phyloP scores from a whole-genome alignment of 129 eudicot species.

The Smallanthus sonchifolius region DNA sequence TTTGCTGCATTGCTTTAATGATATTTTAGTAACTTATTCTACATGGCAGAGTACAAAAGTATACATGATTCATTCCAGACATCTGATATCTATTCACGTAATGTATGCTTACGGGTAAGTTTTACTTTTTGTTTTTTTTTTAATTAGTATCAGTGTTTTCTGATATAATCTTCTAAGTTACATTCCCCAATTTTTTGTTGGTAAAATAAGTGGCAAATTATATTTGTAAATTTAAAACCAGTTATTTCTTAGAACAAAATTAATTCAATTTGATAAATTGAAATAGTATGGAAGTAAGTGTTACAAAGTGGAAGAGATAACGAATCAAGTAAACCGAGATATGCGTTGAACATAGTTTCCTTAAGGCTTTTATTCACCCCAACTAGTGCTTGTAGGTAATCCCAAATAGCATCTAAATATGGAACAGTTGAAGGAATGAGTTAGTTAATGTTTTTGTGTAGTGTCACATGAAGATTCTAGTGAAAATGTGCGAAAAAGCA shows the following conservation, averaged over 20 bases:
- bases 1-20: not conserved
- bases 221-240: not conserved
- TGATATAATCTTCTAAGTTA: not conserved
- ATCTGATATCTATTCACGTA: constrained; percentile 64
- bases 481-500: too few species aligned
- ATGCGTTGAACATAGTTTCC: not conserved
- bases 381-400: too few species aligned
- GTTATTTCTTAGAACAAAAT: not conserved
- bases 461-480: too few species aligned
- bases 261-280: not conserved
- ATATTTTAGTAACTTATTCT: not conserved
- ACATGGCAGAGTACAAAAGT: constrained; percentile 69
- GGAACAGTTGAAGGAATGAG: too few species aligned
- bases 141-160: not conserved
- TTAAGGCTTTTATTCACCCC: not conserved
- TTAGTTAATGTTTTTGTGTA: too few species aligned
- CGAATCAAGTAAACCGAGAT: not conserved
- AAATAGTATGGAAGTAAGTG: not conserved
- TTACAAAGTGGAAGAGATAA: not conserved
- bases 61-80: constrained; percentile 65
- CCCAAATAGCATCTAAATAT: too few species aligned
- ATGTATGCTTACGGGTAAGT: constrained; percentile 77
- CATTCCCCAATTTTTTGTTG: not conserved
- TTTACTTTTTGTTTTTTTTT: not conserved
- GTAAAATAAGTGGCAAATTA: not conserved